Conservation (phyloP, 352 stramenopile species). For the Globisporangium irregulare region DNA sequence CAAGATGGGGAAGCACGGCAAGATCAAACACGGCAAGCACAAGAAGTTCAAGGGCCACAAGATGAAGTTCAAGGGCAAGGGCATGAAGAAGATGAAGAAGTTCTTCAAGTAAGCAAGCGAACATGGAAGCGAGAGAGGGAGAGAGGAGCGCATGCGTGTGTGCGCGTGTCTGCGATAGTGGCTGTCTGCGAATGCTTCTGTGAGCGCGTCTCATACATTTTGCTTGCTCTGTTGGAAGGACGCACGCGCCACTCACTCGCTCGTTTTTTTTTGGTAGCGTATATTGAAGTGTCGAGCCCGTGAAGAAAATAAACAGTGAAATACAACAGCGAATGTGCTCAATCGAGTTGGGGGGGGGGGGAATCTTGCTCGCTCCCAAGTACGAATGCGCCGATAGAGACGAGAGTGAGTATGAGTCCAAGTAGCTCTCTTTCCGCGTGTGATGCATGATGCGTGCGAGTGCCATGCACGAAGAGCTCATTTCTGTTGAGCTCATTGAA, state of each 20-base stretch:
- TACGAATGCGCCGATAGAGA: too few relatives aligned
- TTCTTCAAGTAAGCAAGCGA: slow-evolving; percentile 5
- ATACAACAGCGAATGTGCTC: background rate
- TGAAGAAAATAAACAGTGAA: background rate
- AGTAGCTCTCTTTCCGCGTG: too few relatives aligned
- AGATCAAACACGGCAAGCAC: slow-evolving; percentile 47
- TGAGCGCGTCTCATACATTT: background rate
- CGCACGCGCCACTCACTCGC: background rate
- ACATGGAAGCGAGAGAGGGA: background rate
- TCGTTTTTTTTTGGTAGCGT: background rate
- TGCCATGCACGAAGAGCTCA: background rate
- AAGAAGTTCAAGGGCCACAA: slow-evolving; percentile 41
- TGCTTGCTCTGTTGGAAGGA: background rate
- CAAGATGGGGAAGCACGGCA: slow-evolving; percentile 31
- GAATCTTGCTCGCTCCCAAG: too few relatives aligned
- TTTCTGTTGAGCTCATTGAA: background rate
- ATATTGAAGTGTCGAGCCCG: background rate
- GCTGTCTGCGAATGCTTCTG: background rate
- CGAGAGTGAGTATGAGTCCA: too few relatives aligned
- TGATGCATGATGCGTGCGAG: too few relatives aligned
- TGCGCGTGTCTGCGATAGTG: background rate
- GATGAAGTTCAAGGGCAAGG: slow-evolving; percentile 5
- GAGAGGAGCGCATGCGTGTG: background rate
- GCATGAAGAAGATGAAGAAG: slow-evolving; percentile 9
- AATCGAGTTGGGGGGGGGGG: background rate